Base-by-base conservation (phyloP, 179 eudicot species). In the Amaranthus tricolor region DNA sequence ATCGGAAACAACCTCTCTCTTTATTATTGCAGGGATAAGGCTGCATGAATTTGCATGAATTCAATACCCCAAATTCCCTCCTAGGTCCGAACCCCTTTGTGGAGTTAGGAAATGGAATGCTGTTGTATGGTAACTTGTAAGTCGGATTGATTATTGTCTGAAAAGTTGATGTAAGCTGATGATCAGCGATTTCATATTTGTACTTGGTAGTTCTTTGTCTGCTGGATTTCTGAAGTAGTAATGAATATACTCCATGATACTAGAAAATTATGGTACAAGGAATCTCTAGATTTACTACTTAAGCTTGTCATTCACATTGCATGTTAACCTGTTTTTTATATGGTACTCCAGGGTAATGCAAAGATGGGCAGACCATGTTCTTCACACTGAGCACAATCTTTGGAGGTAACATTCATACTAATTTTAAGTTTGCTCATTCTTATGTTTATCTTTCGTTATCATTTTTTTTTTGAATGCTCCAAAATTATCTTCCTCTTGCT, bases 361-460 rank as follows among this genome's bases (percentile, higher is more conserved):
- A 78, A 87, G 98, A 80, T 94, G 98, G 98, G 98, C 96, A 5
- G 93, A 85, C 76, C 96, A 94, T 77, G 88, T 89, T 75, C 91
- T 89, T 67, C 85, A 68, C 61, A 72, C 76, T 21, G 97, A 94
- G 77, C 91, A 90, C 83, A 93, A 94, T 74, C 91, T 92, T 56
- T 94, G 98, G 96, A 92, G 98, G 98, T 94, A 85, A 53, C 70
- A 66, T 75, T 19, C 57, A 6, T 61, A 24, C 20, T 14, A 31
- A 31, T 2, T 31, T 31, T 31, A 31, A 31, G 40, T 31, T 2
- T 31, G 40, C 40, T 31, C 40, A 31, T 31, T 31, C 3, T 31
- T 31, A 31, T 31, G 40, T 31, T 31, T 31, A 31, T 31, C 40
- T 31, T 31, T 31, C 40, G 3, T 31, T 31, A 31, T 31, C 40